Percentiles rank a stretch among this genome's conserved stretches.
These are phyloP conservation scores for Cyclotella atomus DNA, from an alignment of 108 stramenopile genomes.

Conservation along the genomic window DNA sequence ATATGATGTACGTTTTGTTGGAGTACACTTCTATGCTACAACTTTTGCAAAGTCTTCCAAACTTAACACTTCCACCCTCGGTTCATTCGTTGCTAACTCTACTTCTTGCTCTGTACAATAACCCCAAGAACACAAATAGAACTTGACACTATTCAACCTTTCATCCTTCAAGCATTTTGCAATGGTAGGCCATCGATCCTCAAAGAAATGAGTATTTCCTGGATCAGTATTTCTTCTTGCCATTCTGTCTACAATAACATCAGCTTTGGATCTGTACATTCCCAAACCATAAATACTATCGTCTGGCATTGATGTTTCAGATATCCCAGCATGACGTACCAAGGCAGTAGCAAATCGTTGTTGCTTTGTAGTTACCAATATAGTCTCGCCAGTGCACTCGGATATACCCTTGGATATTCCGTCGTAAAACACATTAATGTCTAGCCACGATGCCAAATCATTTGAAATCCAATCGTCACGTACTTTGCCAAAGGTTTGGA, in stretches of 20 bases:
- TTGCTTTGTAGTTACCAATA: slow-evolving; percentile 47
- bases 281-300: slow-evolving; percentile 44
- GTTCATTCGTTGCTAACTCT: slow-evolving; percentile 20
- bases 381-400: slow-evolving; percentile 28
- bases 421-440: slow-evolving; percentile 42
- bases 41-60: slow-evolving; percentile 39
- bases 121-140: slow-evolving; percentile 52
- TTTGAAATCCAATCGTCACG: slow-evolving; percentile 47
- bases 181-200: slow-evolving; percentile 47
- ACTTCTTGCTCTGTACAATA: slow-evolving; percentile 41
- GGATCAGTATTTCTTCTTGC: slow-evolving; percentile 2
- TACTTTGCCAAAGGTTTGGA: slow-evolving; percentile 40
- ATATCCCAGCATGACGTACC: slow-evolving; percentile 39
- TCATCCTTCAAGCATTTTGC: slow-evolving; percentile 42
- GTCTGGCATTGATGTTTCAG: slow-evolving; percentile 28
- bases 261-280: slow-evolving; percentile 46
- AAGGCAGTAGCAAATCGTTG: slow-evolving; percentile 48
- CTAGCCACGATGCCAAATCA: slow-evolving; percentile 41
- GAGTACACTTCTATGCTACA: too few species aligned
- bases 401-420: slow-evolving; percentile 35
- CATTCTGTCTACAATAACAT: slow-evolving; percentile 46
- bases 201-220: slow-evolving; percentile 42
- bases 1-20: too few species aligned
- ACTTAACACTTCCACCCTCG: slow-evolving; percentile 31
- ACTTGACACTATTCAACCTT: slow-evolving; percentile 28